phyloP scores from a whole-genome alignment of 2,329 filamentous ascomycete species.

The Botrytis aclada region DNA sequence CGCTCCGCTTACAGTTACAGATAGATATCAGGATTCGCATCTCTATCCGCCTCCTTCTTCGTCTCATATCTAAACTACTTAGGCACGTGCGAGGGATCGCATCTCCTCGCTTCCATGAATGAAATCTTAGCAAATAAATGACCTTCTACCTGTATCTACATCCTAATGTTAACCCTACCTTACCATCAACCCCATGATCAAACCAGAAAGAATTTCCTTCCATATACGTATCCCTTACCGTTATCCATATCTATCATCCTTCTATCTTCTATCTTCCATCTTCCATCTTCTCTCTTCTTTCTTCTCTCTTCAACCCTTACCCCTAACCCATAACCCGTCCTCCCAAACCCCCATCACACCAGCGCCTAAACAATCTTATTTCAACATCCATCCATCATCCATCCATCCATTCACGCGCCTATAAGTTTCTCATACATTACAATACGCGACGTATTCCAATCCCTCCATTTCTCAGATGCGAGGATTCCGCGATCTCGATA shows the following conservation, averaged over 20 bases:
- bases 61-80: neutral
- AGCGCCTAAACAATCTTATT: slow-evolving; percentile 2
- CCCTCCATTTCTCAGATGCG: too few species aligned
- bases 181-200: neutral
- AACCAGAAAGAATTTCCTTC: neutral
- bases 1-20: too few species aligned
- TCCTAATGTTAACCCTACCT: too few species aligned
- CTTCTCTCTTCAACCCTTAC: neutral
- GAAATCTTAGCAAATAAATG: too few species aligned
- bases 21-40: neutral
- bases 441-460: neutral
- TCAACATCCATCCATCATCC: neutral
- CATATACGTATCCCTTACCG: neutral
- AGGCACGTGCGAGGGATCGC: too few species aligned
- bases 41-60: neutral
- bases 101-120: too few species aligned
- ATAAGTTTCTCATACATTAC: neutral
- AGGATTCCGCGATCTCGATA: neutral
- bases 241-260: neutral
- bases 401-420: neutral
- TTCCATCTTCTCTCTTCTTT: too few species aligned
- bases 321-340: neutral
- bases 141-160: too few species aligned
- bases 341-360: neutral
- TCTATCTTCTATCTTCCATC: too few species aligned